phyloP scores from a whole-genome alignment of 2,329 filamentous ascomycete genomes.

The Diaporthe sp. region DNA sequence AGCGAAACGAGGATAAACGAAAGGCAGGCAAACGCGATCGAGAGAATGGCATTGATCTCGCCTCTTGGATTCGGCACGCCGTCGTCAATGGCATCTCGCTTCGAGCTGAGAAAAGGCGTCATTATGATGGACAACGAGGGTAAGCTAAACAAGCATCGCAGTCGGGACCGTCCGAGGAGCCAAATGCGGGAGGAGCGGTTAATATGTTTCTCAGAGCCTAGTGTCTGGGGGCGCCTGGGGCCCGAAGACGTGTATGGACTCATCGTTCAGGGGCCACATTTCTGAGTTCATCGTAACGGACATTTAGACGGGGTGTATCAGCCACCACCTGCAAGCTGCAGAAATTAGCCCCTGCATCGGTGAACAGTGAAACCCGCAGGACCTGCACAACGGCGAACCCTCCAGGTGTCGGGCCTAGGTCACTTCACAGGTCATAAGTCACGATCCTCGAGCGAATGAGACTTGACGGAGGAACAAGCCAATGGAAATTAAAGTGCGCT shows the following conservation, averaged over 20 bases:
- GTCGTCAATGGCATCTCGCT: slow-evolving; percentile 50
- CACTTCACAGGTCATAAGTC: neutral
- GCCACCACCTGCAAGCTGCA: neutral
- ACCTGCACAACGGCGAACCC: neutral
- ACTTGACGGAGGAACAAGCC: neutral
- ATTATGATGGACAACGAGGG: neutral
- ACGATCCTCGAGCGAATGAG: neutral
- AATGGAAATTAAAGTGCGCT: neutral
- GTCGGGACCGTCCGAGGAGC: neutral
- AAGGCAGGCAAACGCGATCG: slow-evolving; percentile 41
- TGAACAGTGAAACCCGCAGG: slow-evolving; percentile 4
- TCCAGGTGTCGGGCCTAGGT: neutral
- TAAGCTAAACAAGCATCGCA: neutral
- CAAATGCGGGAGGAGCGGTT: slow-evolving; percentile 15
- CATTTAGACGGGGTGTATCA: slow-evolving; percentile 9
- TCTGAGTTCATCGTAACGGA: slow-evolving; percentile 4
- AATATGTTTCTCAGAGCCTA: slow-evolving; percentile 11
- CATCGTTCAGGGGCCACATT: slow-evolving; percentile 14
- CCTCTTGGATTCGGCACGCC: slow-evolving; percentile 40
- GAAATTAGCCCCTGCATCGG: slow-evolving; percentile 19
- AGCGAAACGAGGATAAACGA: slow-evolving; percentile 38
- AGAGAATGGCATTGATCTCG: slow-evolving; percentile 37
- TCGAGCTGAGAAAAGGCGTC: neutral
- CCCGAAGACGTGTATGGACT: neutral
- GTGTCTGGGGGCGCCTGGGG: neutral